Evolutionary conservation across 495 filamentous ascomycete species (phyloP), one percentile per base, ranked within the genome.

Genomic region (Glonium stellatum): DNA sequence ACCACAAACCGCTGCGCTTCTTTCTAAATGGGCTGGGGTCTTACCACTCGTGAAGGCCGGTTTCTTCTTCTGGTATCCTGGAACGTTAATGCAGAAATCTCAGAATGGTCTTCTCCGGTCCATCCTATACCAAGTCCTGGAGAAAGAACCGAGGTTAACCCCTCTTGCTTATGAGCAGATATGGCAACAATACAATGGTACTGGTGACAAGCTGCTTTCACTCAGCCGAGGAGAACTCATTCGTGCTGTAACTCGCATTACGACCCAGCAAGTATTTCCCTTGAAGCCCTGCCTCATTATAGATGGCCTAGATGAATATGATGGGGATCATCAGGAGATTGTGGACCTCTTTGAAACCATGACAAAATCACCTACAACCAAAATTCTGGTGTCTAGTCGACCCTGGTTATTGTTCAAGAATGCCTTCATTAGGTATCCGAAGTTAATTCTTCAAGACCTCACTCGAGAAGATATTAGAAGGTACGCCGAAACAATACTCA

Each of bases 31-130:
- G 47, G 47, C 47, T 19, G 18, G 6, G 23, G 47, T 8, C 8
- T 19, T 36, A 9, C 10, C 68, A 13, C 52, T 76, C 2, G 54
- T 72, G n/a, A 66, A 66, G 54, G 67, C 69, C 5, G 55, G 59
- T 27, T 73, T 73, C 54, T 79, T 73, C 60, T 73, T 78, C 61
- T 77, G 74, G 63, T 65, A 73, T 57, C 63, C 64, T 8, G 77
- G 76, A 1, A 71, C 60, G 8, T 52, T 37, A 13, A 64, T 73
- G n/a, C 76, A 79, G n/a, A 76, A 71, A 49, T 72, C 73, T 0
- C 70, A 73, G 56, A 57, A 69, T 34, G 77, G 77, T 2, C 66
- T 78, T n/a, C 49, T 75, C 2, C 64, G 72, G 9, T 65, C 69
- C 12, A 39, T 76, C 4, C 47, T 78, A 2, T 74, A 70, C 57